Percentiles rank a stretch among this genome's conserved stretches.
Evolutionary conservation across 345 rosid genomes (phyloP).

Genomic region (Moringa oleifera): DNA sequence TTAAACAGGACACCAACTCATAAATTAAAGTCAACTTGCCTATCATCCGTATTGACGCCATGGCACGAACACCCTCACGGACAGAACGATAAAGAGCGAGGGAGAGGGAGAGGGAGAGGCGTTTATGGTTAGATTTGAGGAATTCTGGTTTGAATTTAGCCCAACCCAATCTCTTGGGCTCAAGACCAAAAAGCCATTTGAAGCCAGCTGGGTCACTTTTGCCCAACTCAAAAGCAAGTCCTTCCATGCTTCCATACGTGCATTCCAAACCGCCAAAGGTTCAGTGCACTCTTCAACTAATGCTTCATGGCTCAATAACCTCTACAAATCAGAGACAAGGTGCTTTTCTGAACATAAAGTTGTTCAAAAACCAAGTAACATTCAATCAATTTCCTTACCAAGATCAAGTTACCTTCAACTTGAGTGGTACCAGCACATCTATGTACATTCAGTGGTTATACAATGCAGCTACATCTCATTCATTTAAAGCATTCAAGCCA

Average conservation of each 20-base stretch:
- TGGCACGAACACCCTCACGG: constrained; percentile 12
- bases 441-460: too few relatives aligned
- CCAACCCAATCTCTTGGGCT: neutral
- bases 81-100: neutral
- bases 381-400: too few relatives aligned
- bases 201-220: neutral
- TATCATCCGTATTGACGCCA: constrained; percentile 74
- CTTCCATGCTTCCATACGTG: too few relatives aligned
- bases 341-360: neutral
- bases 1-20: neutral
- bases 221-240: neutral
- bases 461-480: too few relatives aligned
- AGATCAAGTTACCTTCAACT: neutral
- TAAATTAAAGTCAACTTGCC: constrained; percentile 47
- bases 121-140: neutral
- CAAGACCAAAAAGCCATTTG: neutral
- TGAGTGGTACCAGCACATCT: too few relatives aligned
- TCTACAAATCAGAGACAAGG: neutral
- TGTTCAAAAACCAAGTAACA: too few relatives aligned
- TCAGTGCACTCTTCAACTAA: neutral
- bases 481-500: too few relatives aligned
- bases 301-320: neutral
- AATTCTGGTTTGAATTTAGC: neutral
- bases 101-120: neutral
- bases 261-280: too few relatives aligned